phyloP scores from a whole-genome alignment of 2,329 filamentous ascomycete genomes.

The Claviceps humidiphila region DNA sequence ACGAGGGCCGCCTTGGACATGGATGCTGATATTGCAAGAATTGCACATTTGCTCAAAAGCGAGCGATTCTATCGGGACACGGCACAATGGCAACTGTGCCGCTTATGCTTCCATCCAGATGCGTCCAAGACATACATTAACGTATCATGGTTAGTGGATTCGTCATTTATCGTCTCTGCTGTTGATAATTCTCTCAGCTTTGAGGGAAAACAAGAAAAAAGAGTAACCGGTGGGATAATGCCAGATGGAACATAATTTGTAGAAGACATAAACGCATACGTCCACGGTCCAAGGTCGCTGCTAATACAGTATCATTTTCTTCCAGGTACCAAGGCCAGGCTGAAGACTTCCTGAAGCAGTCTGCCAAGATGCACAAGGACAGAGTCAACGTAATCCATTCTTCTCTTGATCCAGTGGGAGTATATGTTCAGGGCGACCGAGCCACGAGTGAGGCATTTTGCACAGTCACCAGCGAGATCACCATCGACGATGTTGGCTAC shows the following conservation, averaged over 20 bases:
- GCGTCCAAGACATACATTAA: background rate
- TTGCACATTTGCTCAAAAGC: background rate
- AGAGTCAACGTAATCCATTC: background rate
- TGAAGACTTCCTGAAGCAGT: background rate
- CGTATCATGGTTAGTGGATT: background rate
- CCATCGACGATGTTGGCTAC: background rate
- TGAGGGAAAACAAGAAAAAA: no score
- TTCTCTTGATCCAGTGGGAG: background rate
- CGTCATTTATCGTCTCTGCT: no score
- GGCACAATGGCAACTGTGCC: background rate
- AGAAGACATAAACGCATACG: no score
- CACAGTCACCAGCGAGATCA: background rate
- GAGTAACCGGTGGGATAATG: no score
- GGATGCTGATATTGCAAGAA: background rate
- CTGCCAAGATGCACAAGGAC: background rate
- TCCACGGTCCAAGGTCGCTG: no score
- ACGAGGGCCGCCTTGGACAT: background rate
- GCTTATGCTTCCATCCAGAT: background rate
- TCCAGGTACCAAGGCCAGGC: background rate
- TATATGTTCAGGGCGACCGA: background rate
- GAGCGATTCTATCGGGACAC: background rate
- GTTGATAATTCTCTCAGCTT: no score
- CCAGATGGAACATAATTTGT: no score
- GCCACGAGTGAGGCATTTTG: background rate
- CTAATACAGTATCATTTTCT: background rate